These are phyloP conservation scores for Pichia cephalocereana DNA, from an alignment of 805 yeast species.

Conservation along the genomic window DNA sequence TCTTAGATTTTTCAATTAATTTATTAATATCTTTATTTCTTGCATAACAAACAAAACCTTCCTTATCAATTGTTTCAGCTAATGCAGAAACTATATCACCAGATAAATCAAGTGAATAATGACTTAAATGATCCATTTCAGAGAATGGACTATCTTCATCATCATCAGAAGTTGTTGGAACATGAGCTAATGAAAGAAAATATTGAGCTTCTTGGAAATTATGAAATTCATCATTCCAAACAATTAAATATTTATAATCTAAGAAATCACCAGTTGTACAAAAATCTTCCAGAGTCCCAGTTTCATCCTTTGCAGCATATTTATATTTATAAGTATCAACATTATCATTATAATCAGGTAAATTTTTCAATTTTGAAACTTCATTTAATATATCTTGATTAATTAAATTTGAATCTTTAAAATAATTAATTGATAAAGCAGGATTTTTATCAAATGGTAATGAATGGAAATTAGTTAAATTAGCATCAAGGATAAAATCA, in stretches of 20 bases:
- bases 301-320: neutral
- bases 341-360: neutral
- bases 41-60: constrained; percentile 41
- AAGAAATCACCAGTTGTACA: neutral
- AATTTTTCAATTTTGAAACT: neutral
- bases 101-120: neutral
- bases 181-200: constrained; percentile 11
- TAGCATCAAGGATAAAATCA: constrained; percentile 34
- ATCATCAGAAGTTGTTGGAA: neutral
- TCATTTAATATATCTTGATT: neutral
- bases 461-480: constrained; percentile 25
- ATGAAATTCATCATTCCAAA: constrained; percentile 80
- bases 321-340: neutral
- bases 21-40: constrained; percentile 20
- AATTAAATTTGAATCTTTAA: constrained; percentile 6
- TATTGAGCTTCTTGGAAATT: constrained; percentile 31
- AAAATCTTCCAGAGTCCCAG: neutral
- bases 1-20: neutral
- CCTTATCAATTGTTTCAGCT: constrained; percentile 38
- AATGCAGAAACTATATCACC: constrained; percentile 7
- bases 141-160: constrained; percentile 4
- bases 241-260: constrained; percentile 36
- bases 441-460: constrained; percentile 12
- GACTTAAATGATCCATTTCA: constrained; percentile 4
- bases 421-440: constrained; percentile 4